These are phyloP conservation scores for Solanum boliviense DNA, from an alignment of 257 asterid genomes.

Conservation along the genomic window DNA sequence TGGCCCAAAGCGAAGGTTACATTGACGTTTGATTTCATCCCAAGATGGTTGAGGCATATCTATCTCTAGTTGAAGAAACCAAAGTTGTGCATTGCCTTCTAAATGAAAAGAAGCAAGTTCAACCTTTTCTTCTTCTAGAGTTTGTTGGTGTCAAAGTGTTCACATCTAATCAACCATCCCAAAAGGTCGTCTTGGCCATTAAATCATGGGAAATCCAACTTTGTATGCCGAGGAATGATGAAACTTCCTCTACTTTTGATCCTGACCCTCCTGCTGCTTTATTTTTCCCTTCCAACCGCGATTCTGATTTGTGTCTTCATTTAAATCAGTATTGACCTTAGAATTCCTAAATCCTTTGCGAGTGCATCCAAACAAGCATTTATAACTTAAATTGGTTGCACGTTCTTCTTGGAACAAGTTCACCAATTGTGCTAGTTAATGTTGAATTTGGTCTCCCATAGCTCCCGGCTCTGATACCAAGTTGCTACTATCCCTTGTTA, in stretches of 20 bases:
- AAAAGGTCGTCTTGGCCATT: neutral
- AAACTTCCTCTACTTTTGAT: neutral
- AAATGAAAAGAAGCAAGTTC: neutral
- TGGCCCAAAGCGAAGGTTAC: neutral
- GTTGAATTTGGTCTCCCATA: neutral
- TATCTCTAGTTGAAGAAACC: neutral
- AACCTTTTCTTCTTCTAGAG: neutral
- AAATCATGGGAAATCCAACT: neutral
- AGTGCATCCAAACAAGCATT: neutral
- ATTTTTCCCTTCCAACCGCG: neutral
- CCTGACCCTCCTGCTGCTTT: neutral
- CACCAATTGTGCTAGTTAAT: neutral
- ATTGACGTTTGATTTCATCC: neutral
- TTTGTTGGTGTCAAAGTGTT: neutral
- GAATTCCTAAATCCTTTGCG: neutral
- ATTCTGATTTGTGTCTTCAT: neutral
- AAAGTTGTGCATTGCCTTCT: neutral
- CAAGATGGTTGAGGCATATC: neutral
- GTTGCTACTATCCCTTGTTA: neutral
- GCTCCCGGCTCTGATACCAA: neutral
- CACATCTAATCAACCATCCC: neutral
- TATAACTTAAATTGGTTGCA: neutral
- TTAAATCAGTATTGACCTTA: neutral
- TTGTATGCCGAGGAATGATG: neutral
- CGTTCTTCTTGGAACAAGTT: neutral